Base-by-base conservation (phyloP, 2,329 filamentous ascomycete species). In the Scleromitrula shiraiana region DNA sequence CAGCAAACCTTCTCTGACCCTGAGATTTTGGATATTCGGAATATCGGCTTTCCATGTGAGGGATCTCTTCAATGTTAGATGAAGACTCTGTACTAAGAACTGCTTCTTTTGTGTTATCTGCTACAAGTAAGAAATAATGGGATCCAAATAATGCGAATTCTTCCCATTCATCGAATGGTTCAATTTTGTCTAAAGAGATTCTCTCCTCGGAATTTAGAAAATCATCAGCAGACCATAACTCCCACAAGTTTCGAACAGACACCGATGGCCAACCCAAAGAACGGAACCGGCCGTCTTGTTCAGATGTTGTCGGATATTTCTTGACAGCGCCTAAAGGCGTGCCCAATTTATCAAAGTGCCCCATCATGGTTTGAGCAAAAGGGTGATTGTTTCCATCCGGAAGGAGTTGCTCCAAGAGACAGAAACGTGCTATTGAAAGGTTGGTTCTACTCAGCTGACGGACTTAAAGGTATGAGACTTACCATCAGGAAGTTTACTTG, bases 121-220 rank as follows among this genome's bases (percentile, higher is more conserved):
- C 87, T 42, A 80, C 72, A 7, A 95, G 72, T 36, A 96, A 68
- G 57, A 90, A 85, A 65, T 95, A 95, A 65, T 96, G 90, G 27
- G 82, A 81, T 2, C 78, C 80, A 64, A 94, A 95, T 1, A 95
- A 70, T 2, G 85, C 82, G 62, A 96, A 89, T 60, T 96, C 91
- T 65, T 97, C 91, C 88, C 88, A 95, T 66, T 96, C 90, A 64
- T 97, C 91, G 62, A 97, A 96, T 1, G 84, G 80, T 61, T 96
- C 91, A 14, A 89, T 66, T 1, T 68, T 62, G 57, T 95, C 83
- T 12, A 96, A 67, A 9, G 68, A 68, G 29, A 63, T 68, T 53
- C 87, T 76, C 52, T 87, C 75, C 1, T 72, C 66, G 1, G 73
- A 60, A 5, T 71, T 72, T 17, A 95, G 67, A 63, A 90, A 90